Conservation (phyloP, 805 yeast genomes). For the Cyberlindnera maritima region DNA sequence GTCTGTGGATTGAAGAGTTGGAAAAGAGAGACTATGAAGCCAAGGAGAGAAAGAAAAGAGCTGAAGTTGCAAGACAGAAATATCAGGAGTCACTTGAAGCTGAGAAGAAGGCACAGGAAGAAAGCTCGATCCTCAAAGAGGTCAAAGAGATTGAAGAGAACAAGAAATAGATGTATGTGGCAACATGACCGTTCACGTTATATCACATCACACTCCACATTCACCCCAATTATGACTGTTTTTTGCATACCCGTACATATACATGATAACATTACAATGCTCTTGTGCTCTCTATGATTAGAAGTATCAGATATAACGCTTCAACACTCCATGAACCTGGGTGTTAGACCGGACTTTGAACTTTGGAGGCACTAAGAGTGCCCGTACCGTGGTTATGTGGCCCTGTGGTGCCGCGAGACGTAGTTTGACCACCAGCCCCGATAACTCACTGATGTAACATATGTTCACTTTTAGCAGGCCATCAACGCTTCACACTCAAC, state of each 20-base stretch:
- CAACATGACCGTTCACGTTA: neutral
- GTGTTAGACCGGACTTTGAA: no score
- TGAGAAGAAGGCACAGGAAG: slow-evolving; percentile 23
- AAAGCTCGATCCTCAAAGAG: neutral
- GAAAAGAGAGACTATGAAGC: slow-evolving; percentile 81
- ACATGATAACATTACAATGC: no score
- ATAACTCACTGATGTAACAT: no score
- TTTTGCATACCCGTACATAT: neutral
- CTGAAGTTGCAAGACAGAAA: slow-evolving; percentile 54
- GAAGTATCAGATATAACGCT: no score
- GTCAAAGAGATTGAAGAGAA: neutral
- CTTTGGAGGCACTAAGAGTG: neutral
- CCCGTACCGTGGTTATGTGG: neutral
- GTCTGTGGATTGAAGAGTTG: slow-evolving; percentile 83
- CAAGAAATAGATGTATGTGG: no score
- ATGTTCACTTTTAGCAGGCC: no score
- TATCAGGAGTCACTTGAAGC: slow-evolving; percentile 39
- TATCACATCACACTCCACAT: neutral
- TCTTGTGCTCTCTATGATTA: no score
- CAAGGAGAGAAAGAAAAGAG: slow-evolving; percentile 63
- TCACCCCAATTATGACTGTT: neutral
- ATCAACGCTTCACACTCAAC: no score
- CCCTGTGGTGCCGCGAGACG: no score
- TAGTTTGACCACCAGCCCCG: no score
- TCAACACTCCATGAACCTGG: no score